Conservation (phyloP, 352 stramenopile species). For the Pythium volutum region DNA sequence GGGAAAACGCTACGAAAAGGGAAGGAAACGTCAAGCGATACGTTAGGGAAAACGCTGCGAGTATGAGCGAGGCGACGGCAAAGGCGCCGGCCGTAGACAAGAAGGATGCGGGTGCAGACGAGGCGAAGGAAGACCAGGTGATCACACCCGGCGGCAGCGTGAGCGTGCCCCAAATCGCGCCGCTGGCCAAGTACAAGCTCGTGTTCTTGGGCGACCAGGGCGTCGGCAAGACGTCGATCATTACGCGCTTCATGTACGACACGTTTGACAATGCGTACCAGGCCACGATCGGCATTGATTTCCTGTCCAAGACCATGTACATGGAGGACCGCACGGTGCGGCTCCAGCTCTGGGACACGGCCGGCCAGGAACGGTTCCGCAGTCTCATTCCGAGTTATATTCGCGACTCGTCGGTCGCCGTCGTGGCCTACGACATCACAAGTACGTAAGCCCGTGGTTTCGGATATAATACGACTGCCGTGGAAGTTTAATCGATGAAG, state of each 20-base stretch:
- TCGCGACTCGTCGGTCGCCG: constrained; percentile 98
- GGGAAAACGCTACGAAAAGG: background rate
- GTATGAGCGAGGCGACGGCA: constrained; percentile 21
- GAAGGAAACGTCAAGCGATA: no score
- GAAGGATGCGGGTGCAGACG: constrained; percentile 15
- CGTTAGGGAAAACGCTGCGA: no score
- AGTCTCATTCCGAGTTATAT: constrained; percentile 97
- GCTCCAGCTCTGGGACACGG: constrained; percentile 99
- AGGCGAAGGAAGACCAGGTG: constrained; percentile 21
- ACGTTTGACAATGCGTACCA: constrained; percentile 97
- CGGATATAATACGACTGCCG: no score
- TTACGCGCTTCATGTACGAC: constrained; percentile 99
- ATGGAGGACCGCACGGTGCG: constrained; percentile 97
- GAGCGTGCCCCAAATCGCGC: constrained; percentile 79
- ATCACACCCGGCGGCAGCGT: constrained; percentile 25
- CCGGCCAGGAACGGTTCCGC: constrained; percentile 79
- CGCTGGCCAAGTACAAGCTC: constrained; percentile 93
- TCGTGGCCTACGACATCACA: constrained; percentile 99
- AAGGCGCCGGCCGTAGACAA: constrained; percentile 18
- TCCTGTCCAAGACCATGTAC: constrained; percentile 99
- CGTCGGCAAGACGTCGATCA: constrained; percentile 99
- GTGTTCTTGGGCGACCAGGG: constrained; percentile 96
- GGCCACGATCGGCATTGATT: constrained; percentile 99
- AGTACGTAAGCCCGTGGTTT: constrained; percentile 80
- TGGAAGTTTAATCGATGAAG: no score